Evolutionary conservation across 805 yeast genomes (phyloP).

Genomic region (Millerago galiae): DNA sequence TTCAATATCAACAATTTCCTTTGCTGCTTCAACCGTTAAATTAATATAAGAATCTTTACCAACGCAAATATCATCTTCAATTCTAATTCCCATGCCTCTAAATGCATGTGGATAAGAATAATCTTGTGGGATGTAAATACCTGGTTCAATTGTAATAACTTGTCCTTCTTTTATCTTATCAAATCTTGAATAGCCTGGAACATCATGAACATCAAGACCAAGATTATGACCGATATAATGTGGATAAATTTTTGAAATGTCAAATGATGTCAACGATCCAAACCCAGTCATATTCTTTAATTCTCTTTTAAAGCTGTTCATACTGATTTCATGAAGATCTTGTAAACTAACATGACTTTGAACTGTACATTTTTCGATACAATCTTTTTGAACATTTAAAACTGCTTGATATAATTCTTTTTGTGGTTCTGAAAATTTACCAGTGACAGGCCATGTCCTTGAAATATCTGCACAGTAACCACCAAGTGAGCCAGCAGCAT

Average conservation of each 20-base stretch:
- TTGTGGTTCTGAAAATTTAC: conserved; percentile 71
- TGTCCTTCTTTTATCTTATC: conserved; percentile 56
- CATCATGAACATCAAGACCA: conserved; percentile 88
- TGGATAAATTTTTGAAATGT: conserved; percentile 63
- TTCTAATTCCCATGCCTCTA: conserved; percentile 87
- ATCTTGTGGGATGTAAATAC: conserved; percentile 79
- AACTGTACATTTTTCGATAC: conserved; percentile 65
- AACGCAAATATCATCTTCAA: conserved; percentile 88
- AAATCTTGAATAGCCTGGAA: conserved; percentile 56
- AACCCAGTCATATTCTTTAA: conserved; percentile 66
- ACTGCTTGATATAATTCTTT: conserved; percentile 86
- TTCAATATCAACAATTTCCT: conserved; percentile 82
- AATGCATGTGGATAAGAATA: conserved; percentile 67
- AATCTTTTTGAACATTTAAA: conserved; percentile 68
- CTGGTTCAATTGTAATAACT: conserved; percentile 94
- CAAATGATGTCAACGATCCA: conserved; percentile 40
- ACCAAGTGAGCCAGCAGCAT: conserved; percentile 91
- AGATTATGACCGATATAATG: conserved; percentile 95
- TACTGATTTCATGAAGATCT: conserved; percentile 70
- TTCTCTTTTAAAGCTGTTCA: conserved; percentile 51
- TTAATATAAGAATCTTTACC: conserved; percentile 53
- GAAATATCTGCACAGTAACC: conserved; percentile 96
- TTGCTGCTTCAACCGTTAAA: conserved; percentile 77
- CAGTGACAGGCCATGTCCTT: conserved; percentile 89
- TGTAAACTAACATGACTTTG: conserved; percentile 48